These are phyloP conservation scores for Collybiopsis confluens DNA, from an alignment of 768 basidiomycete species.

Conservation along the genomic window DNA sequence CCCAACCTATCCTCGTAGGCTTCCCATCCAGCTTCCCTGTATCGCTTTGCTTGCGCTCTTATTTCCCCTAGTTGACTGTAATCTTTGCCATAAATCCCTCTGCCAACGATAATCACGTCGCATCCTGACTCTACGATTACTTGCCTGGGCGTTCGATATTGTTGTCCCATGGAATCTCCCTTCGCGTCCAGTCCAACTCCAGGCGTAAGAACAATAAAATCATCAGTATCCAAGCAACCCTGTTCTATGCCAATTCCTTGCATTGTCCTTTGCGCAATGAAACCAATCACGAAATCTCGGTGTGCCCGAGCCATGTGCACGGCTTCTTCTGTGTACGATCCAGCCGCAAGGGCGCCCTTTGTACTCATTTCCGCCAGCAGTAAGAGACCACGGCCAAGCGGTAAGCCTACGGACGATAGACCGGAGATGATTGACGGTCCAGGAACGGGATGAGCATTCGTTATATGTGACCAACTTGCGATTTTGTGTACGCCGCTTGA, in stretches of 20 bases:
- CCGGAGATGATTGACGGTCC: constrained; percentile 95
- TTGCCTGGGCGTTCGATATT: constrained; percentile 86
- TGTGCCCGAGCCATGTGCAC: constrained; percentile 83
- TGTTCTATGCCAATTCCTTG: constrained; percentile 52
- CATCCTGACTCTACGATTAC: constrained; percentile 80
- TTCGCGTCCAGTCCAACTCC: constrained; percentile 81
- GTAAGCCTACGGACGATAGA: constrained; percentile 79
- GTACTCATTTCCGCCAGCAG: constrained; percentile 97
- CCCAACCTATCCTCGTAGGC: constrained; percentile 69
- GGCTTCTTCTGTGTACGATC: constrained; percentile 77
- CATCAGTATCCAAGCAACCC: constrained; percentile 45
- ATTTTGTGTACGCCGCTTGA: constrained; percentile 90
- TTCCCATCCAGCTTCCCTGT: constrained; percentile 83
- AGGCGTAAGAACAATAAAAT: constrained; percentile 89
- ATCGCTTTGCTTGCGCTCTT: constrained; percentile 72
- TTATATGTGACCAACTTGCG: constrained; percentile 93
- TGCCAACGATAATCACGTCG: constrained; percentile 96
- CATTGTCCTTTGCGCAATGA: constrained; percentile 88
- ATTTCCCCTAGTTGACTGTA: constrained; percentile 40
- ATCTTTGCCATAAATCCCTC: constrained; percentile 82
- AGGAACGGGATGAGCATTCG: constrained; percentile 94
- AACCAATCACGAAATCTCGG: constrained; percentile 90
- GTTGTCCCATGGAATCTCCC: constrained; percentile 90
- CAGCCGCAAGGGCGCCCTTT: constrained; percentile 78
- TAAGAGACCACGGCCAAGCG: constrained; percentile 81